phyloP scores from a whole-genome alignment of 78 protist genomes.

The Polysphondylium violaceum region DNA sequence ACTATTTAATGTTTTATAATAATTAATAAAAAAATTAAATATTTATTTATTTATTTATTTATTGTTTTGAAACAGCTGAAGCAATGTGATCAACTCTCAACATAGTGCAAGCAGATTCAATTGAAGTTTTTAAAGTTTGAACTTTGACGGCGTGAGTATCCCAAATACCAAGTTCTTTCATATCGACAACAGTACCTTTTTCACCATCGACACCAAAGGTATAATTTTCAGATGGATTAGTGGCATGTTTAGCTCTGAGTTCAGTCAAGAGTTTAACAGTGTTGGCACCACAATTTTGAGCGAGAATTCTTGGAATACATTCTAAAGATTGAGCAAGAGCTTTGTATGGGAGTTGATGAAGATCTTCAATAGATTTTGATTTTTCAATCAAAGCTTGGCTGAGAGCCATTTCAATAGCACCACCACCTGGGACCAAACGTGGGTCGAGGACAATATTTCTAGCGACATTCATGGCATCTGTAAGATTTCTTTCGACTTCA shows the following conservation, averaged over 20 bases:
- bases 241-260: slow-evolving; percentile 98
- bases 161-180: slow-evolving; percentile 94
- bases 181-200: slow-evolving; percentile 91
- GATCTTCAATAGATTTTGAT: slow-evolving; percentile 93
- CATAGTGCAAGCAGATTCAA: slow-evolving; percentile 97
- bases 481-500: slow-evolving; percentile 96
- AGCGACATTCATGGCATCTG: slow-evolving; percentile 99
- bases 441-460: slow-evolving; percentile 97
- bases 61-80: slow-evolving; percentile 87
- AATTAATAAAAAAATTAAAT: not conserved
- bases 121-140: slow-evolving; percentile 98
- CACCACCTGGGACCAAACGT: slow-evolving; percentile 99
- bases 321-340: slow-evolving; percentile 96
- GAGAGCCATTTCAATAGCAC: slow-evolving; percentile 98
- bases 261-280: slow-evolving; percentile 96
- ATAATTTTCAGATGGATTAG: slow-evolving; percentile 71
- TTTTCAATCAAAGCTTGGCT: slow-evolving; percentile 85
- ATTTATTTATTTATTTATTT: not conserved
- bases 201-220: slow-evolving; percentile 98
- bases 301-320: slow-evolving; percentile 98
- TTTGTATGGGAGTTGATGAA: slow-evolving; percentile 94
- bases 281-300: slow-evolving; percentile 98
- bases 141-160: slow-evolving; percentile 95
- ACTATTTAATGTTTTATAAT: not conserved
- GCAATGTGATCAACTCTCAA: slow-evolving; percentile 98